Conservation (phyloP, 495 filamentous ascomycete genomes). For the Penicillium canescens region DNA sequence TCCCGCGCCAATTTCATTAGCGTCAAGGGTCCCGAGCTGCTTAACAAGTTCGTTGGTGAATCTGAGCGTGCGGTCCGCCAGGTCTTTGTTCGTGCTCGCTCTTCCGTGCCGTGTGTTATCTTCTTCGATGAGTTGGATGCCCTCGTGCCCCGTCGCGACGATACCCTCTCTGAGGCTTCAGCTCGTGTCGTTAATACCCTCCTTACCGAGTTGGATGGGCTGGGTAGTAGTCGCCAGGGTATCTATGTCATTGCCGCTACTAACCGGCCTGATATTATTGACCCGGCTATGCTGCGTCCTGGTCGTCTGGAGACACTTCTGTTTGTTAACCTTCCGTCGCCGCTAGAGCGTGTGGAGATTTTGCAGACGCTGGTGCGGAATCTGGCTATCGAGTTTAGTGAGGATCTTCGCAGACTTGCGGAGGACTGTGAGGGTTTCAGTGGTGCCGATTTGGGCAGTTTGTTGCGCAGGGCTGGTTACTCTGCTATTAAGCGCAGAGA, state of each 20-base stretch:
- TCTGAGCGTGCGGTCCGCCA: conserved; percentile 90
- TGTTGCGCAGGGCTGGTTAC: conserved; percentile 76
- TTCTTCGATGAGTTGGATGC: conserved; percentile 99
- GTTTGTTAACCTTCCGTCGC: conserved; percentile 84
- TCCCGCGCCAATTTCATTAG: conserved; percentile 96
- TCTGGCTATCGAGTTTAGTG: conserved; percentile 53
- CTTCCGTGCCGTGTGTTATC: conserved; percentile 86
- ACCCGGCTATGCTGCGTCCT: conserved; percentile 90
- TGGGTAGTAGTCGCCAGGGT: conserved; percentile 70
- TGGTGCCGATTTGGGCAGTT: conserved; percentile 82
- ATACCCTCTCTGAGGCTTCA: conserved; percentile 76
- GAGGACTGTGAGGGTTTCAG: conserved; percentile 81
- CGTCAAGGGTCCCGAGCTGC: conserved; percentile 90
- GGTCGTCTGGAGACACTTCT: conserved; percentile 86
- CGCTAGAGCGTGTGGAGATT: conserved; percentile 81
- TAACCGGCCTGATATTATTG: conserved; percentile 94
- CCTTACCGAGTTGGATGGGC: conserved; percentile 92
- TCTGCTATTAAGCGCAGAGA: conserved; percentile 67
- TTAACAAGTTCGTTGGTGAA: conserved; percentile 96
- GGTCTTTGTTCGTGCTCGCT: conserved; percentile 86
- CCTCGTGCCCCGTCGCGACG: conserved; percentile 81
- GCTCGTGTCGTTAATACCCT: conserved; percentile 93
- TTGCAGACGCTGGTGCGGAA: conserved; percentile 73
- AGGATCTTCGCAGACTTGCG: conserved; percentile 56
- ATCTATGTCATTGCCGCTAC: conserved; percentile 96